Evolutionary conservation across 2,329 filamentous ascomycete genomes (phyloP), one percentile per base, ranked within the genome.

Genomic region (Ascomycota sp.): DNA sequence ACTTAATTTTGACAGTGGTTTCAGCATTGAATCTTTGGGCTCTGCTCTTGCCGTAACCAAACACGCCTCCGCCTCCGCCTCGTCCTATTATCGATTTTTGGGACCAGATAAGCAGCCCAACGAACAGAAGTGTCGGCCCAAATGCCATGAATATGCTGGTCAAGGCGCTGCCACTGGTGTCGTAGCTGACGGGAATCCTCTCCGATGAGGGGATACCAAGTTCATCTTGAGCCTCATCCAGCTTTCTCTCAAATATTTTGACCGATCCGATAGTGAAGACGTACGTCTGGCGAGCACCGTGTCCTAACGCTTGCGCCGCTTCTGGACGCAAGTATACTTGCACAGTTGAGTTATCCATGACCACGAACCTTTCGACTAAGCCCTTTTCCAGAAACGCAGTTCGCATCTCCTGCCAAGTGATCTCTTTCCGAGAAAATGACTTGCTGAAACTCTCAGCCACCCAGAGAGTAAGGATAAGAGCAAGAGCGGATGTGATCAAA

Each of bases 1-100:
- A 98, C 55, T 94, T 95, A 52, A 91, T 85, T 57, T 92, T 93
- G 59, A 98, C 69, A 33, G 89, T 81, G 8, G 80, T 81, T 60
- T 98, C 89, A 42, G 94, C 85, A 52, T 94, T 98, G 63, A 95
- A 98, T 45, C 80, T 78, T 63, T 93, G 95, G 19, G 89, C 89
- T 44, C 81, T 75, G 55, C 83, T 94, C 65, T 89, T 86, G 41
- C 85, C 80, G 56, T 98, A 93, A 40, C 83, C 85, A 47, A 98
- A 98, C 46, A 95, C 79, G 39, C 85, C 82, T 44, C 75, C 75
- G 34, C 67, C 67, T 7, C 48, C 51, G 33, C 69, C 72, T 35
- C 69, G 69, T 31, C 70, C 69, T 31, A 70, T 68, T 34, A 82
- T 81, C 43, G 81, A 73, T 39, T 78, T 66, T 32, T 78, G 77